phyloP scores from a whole-genome alignment of 1,284 basidiomycete genomes.

The Somion occarium region DNA sequence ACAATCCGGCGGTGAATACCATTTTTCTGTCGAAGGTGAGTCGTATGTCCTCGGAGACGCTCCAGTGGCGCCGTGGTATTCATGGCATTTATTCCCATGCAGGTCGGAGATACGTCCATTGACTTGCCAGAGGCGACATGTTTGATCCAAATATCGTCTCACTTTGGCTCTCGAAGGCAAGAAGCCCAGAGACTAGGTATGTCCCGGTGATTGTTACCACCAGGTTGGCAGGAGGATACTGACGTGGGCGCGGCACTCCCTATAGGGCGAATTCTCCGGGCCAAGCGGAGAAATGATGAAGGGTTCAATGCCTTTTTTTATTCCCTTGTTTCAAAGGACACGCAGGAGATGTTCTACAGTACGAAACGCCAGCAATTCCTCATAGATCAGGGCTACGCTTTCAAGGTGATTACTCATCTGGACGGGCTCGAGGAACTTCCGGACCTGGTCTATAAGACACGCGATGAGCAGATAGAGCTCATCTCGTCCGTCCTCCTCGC shows the following conservation, averaged over 20 bases:
- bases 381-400: slow-evolving; percentile 98
- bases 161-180: slow-evolving; percentile 97
- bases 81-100: slow-evolving; percentile 6
- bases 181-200: slow-evolving; percentile 93
- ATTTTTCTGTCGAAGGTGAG: slow-evolving; percentile 95
- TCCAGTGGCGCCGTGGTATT: slow-evolving; percentile 1
- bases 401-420: slow-evolving; percentile 98
- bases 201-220: slow-evolving; percentile 16
- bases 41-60: slow-evolving; percentile 2
- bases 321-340: slow-evolving; percentile 97
- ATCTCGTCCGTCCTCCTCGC: slow-evolving; percentile 89
- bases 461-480: slow-evolving; percentile 93
- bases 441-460: slow-evolving; percentile 88
- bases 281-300: slow-evolving; percentile 97
- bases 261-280: slow-evolving; percentile 88
- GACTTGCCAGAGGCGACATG: slow-evolving; percentile 99
- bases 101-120: slow-evolving; percentile 99
- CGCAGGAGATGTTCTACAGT: slow-evolving; percentile 99
- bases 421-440: slow-evolving; percentile 87
- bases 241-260: slow-evolving; percentile 2
- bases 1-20: slow-evolving; percentile 94
- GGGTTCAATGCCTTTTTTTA: slow-evolving; percentile 99
- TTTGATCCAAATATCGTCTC: slow-evolving; percentile 99
- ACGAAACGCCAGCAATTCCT: slow-evolving; percentile 99
- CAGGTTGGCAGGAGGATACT: not conserved